A percentile compares a stretch with the other conserved stretches of the same genome.
phyloP scores from a whole-genome alignment of 495 filamentous ascomycete genomes.

The Neurospora sp. region DNA sequence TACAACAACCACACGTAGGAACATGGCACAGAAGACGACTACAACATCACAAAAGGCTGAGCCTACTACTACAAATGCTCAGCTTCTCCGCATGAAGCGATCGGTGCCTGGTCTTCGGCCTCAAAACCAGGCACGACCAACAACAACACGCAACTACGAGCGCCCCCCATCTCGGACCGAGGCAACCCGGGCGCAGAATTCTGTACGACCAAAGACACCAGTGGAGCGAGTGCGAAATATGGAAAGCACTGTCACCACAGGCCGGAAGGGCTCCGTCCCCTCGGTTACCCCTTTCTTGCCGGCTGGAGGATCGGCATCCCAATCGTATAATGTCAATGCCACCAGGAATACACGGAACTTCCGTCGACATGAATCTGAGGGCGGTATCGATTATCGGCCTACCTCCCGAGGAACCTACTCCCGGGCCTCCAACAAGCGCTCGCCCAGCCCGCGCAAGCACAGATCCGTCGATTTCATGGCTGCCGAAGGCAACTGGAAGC shows the following conservation, averaged over 20 bases:
- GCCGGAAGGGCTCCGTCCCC: conserved; percentile 47
- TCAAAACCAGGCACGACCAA: conserved; percentile 33
- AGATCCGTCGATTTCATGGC: conserved; percentile 28
- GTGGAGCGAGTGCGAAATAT: conserved; percentile 48
- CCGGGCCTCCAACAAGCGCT: conserved; percentile 38
- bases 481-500: conserved; percentile 34
- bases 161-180: conserved; percentile 39
- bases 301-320: conserved; percentile 58
- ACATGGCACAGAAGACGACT: conserved; percentile 44
- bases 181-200: conserved; percentile 25
- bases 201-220: conserved; percentile 60
- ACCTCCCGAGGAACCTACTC: conserved; percentile 42
- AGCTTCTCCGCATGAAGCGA: conserved; percentile 72
- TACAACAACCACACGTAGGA: conserved; percentile 50
- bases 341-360: conserved; percentile 55
- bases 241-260: conserved; percentile 42
- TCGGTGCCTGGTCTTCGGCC: conserved; percentile 73
- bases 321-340: conserved; percentile 68
- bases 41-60: conserved; percentile 43
- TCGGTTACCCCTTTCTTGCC: conserved; percentile 55
- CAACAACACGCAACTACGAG: conserved; percentile 33
- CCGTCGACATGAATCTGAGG: conserved; percentile 58
- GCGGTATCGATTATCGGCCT: conserved; percentile 43
- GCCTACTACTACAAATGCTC: conserved; percentile 58
- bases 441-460: conserved; percentile 43